Evolutionary conservation across 176 grass and related monocot genomes (phyloP).

Genomic region (Ensete ventricosum): DNA sequence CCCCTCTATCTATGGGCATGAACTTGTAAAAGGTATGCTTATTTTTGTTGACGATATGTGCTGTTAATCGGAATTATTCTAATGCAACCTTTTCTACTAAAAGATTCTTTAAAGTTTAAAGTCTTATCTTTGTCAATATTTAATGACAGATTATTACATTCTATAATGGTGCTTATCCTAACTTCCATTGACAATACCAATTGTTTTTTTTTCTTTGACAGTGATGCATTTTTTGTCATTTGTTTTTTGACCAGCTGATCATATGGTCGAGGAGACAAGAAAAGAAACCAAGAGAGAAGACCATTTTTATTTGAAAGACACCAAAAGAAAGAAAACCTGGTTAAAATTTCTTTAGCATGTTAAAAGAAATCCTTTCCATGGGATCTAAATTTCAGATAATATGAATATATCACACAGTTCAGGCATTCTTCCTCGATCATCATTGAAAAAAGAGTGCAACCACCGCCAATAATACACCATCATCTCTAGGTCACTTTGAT

Average conservation of each 20-base stretch:
- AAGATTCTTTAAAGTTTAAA: neutral
- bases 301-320: neutral
- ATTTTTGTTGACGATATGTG: neutral
- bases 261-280: neutral
- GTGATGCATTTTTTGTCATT: neutral
- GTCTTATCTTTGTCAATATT: neutral
- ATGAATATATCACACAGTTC: too few relatives aligned
- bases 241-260: neutral
- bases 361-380: too few relatives aligned
- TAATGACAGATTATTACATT: neutral
- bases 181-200: neutral
- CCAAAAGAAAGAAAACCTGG: neutral
- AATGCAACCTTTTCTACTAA: neutral
- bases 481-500: too few relatives aligned
- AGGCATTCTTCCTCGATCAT: too few relatives aligned
- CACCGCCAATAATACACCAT: too few relatives aligned
- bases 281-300: neutral
- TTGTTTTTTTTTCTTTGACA: neutral
- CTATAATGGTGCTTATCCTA: neutral
- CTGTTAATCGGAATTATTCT: neutral
- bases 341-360: neutral
- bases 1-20: conserved; percentile 91
- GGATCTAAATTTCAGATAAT: too few relatives aligned
- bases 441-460: too few relatives aligned
- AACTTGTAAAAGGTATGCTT: conserved; percentile 92